Conservation (phyloP, 1,284 basidiomycete species). For the Ustilago nuda region DNA sequence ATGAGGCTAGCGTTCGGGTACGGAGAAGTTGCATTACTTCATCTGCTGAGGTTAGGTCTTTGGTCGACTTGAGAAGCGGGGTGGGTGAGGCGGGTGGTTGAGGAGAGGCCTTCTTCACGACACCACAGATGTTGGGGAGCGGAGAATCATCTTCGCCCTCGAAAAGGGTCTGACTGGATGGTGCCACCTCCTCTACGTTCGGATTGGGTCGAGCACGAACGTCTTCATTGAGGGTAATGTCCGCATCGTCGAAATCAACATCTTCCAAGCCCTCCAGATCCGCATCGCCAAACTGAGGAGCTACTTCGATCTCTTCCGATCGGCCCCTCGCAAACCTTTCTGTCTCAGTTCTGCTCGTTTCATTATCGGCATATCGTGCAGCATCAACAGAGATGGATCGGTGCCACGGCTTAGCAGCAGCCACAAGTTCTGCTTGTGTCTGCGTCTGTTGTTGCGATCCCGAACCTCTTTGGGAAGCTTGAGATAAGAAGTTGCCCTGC, state of each 20-base stretch:
- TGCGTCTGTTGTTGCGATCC: conserved; percentile 9
- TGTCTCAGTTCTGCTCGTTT: not conserved
- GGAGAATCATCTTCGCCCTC: conserved; percentile 26
- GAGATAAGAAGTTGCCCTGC: conserved; percentile 40
- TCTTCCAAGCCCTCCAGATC: not conserved
- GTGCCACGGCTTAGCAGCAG: conserved; percentile 47
- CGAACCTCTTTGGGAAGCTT: conserved; percentile 26
- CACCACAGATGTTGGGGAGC: conserved; percentile 11
- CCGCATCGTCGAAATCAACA: conserved; percentile 27
- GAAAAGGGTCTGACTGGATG: conserved; percentile 43
- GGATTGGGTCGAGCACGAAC: not conserved
- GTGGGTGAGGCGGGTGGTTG: not conserved
- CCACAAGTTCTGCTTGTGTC: conserved; percentile 30
- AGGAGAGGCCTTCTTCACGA: not conserved
- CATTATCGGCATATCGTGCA: conserved; percentile 1
- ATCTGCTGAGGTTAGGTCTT: conserved; percentile 34
- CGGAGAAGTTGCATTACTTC: conserved; percentile 41
- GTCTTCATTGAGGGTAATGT: conserved; percentile 35
- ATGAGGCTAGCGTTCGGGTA: conserved; percentile 31
- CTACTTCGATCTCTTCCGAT: conserved; percentile 21
- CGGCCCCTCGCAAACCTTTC: conserved; percentile 9
- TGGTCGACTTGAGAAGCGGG: conserved; percentile 6
- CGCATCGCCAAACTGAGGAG: not conserved
- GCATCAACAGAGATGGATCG: conserved; percentile 47
- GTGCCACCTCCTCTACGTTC: conserved; percentile 12